Evolutionary conservation across 2,329 filamentous ascomycete genomes (phyloP).

Genomic region (Stagonosporopsis chrysanthemi): DNA sequence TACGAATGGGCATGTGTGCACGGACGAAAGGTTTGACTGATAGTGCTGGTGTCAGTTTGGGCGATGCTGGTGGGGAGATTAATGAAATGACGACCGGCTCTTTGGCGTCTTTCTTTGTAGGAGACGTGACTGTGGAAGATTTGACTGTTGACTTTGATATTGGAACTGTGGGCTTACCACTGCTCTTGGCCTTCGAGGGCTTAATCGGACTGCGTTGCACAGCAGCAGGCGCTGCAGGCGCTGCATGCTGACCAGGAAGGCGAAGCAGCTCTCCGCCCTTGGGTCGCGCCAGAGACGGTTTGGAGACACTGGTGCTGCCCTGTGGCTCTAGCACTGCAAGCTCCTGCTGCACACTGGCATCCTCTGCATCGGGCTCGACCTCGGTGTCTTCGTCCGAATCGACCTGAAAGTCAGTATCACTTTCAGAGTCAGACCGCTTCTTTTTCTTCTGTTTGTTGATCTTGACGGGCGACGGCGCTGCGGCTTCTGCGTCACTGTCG

Average conservation of each 20-base stretch:
- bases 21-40: slow-evolving; percentile 47
- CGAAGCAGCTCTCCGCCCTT: background rate
- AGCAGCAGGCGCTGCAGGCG: background rate
- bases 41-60: slow-evolving; percentile 20
- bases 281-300: background rate
- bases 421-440: slow-evolving; percentile 48
- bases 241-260: background rate
- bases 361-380: slow-evolving; percentile 10
- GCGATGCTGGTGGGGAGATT: slow-evolving; percentile 4
- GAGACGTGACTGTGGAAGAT: background rate
- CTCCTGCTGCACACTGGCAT: slow-evolving; percentile 7
- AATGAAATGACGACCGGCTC: slow-evolving; percentile 7
- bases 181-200: slow-evolving; percentile 1
- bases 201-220: background rate
- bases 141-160: background rate
- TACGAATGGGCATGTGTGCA: slow-evolving; percentile 37
- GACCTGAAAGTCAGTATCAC: slow-evolving; percentile 60
- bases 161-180: slow-evolving; percentile 12
- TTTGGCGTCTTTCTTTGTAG: slow-evolving; percentile 5
- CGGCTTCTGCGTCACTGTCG: slow-evolving; percentile 27
- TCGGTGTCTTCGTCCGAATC: slow-evolving; percentile 42
- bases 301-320: background rate
- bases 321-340: background rate
- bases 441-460: slow-evolving; percentile 35
- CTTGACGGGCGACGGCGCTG: slow-evolving; percentile 43